Percentiles rank a stretch among this genome's conserved stretches.
phyloP scores from a whole-genome alignment of 495 filamentous ascomycete genomes.

The Podospora didyma region DNA sequence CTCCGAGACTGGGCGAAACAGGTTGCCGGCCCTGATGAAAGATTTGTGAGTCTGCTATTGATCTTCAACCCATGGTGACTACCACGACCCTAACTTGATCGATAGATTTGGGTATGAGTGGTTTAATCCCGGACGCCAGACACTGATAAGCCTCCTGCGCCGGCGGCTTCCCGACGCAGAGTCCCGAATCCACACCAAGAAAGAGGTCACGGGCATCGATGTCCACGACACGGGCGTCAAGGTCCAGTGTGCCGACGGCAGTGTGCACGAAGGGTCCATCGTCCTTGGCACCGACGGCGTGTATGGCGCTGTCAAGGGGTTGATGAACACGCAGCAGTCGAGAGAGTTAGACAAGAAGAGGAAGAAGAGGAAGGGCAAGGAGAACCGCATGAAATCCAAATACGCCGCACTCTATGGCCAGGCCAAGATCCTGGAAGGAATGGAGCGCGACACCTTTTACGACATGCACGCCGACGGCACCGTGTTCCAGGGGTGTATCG shows the following conservation, averaged over 20 bases:
- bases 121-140: no score
- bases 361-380: no score
- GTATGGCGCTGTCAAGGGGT: constrained; percentile 36
- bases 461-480: no score
- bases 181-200: constrained; percentile 22
- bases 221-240: constrained; percentile 13
- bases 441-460: no score
- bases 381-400: no score
- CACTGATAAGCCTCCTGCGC: constrained; percentile 28
- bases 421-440: no score
- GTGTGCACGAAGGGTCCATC: constrained; percentile 35
- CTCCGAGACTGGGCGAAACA: constrained; percentile 25
- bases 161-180: constrained; percentile 23
- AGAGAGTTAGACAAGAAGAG: no score
- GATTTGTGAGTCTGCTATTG: no score
- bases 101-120: no score
- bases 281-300: constrained; percentile 51
- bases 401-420: no score
- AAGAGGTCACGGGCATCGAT: constrained; percentile 25
- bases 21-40: constrained; percentile 21
- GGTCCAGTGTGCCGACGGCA: constrained; percentile 35
- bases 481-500: no score
- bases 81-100: no score
- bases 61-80: neutral
- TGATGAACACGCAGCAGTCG: constrained; percentile 4